Evolutionary conservation across 2,329 filamentous ascomycete genomes (phyloP), one percentile per base, ranked within the genome.

Genomic region (Fusarium sp.): DNA sequence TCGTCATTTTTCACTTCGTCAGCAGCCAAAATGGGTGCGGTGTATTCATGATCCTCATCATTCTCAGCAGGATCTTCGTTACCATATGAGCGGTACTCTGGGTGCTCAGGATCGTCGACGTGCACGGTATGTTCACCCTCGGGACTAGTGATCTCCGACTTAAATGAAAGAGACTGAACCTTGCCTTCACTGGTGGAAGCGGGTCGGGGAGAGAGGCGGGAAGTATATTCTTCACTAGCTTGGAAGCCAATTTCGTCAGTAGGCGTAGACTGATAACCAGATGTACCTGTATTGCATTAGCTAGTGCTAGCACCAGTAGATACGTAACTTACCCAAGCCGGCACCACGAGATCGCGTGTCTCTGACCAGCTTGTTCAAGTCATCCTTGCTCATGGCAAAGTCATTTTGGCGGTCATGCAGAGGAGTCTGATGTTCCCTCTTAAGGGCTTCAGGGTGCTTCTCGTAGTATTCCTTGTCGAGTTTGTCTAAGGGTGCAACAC

Each of bases 401-500:
- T 96, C 92, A 69, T 85, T 85, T 69, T 85, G 84, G 61, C 88
- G 86, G 57, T 89, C 87, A 62, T 87, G 83, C 32, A 89, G 82
- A 45, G 86, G 84, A 13, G 83, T 83, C 32, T 85, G 89, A 71
- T 90, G 88, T 78, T 95, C 93, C 81, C 95, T 93, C 78, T 92
- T 90, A 60, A 88, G 86, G 33, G 92, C 85, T 73, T 98, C 93
- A 0, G 95, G 95, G 77, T 97, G 94, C 82, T 96, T 98, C 76
- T 94, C 90, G 78, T 96, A 97, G 88, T 97, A 98, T 30, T 93
- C 92, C 83, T 93, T 93, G 76, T 97, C 94, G 42, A 98, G 93
- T 78, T 92, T 93, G 82, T 97, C 93, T 61, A 90, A 89, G 6
- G 91, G 86, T 20, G 88, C 86, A 30, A 93, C 85, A 57, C 94